These are phyloP conservation scores for Tulasnella sp. DNA, from an alignment of 768 basidiomycete species.

Conservation along the genomic window DNA sequence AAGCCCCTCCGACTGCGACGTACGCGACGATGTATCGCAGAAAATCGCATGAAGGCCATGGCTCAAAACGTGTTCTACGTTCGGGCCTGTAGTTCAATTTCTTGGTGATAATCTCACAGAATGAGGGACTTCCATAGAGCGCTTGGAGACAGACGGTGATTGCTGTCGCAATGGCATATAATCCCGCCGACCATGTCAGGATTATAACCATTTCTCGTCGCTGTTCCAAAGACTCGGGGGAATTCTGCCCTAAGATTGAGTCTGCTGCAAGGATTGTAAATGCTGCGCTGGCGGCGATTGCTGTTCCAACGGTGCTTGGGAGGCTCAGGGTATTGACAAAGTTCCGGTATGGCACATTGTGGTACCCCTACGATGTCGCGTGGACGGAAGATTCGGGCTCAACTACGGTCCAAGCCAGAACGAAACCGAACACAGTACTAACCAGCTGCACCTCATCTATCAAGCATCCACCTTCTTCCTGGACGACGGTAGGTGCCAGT, in stretches of 20 bases:
- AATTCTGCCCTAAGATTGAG: not conserved
- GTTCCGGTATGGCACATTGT: not conserved
- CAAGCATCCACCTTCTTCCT: too few relatives aligned
- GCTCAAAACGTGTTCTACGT: not conserved
- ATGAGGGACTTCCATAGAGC: not conserved
- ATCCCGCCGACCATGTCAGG: not conserved
- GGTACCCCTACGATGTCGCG: not conserved
- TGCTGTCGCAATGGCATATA: not conserved
- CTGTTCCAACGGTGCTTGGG: not conserved
- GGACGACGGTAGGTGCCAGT: too few relatives aligned
- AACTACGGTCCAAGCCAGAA: not conserved
- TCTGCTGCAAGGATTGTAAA: not conserved
- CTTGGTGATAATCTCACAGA: not conserved
- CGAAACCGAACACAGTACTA: not conserved
- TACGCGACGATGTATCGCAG: not conserved
- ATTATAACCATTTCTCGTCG: not conserved
- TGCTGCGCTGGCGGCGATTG: not conserved
- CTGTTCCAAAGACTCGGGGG: too few relatives aligned
- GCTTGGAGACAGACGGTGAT: not conserved
- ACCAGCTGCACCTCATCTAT: not conserved
- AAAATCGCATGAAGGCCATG: not conserved
- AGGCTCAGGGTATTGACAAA: not conserved
- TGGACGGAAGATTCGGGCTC: not conserved
- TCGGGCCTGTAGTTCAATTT: not conserved
- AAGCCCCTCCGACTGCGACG: not conserved